phyloP scores from a whole-genome alignment of 352 stramenopile species.

The Pythium coloratum region DNA sequence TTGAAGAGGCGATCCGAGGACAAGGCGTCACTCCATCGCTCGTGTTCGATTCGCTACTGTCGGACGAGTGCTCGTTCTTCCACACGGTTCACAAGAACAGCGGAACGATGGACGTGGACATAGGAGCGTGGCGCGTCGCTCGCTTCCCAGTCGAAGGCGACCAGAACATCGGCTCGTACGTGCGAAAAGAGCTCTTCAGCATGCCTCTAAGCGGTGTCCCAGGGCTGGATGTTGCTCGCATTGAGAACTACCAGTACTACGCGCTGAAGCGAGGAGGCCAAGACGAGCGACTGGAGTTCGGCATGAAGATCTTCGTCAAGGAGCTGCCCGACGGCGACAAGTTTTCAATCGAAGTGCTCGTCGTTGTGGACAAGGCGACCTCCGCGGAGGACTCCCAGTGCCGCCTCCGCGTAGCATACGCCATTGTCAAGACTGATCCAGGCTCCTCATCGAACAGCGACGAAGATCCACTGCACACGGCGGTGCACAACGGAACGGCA shows the following conservation, averaged over 20 bases:
- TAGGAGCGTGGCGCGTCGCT: constrained; percentile 48
- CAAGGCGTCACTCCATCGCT: constrained; percentile 44
- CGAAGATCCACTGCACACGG: constrained; percentile 35
- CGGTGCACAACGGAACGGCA: constrained; percentile 41
- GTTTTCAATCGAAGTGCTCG: constrained; percentile 47
- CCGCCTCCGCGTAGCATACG: constrained; percentile 49
- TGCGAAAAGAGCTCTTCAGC: constrained; percentile 58
- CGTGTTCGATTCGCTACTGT: constrained; percentile 61
- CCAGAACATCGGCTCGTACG: constrained; percentile 13
- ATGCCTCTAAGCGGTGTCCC: constrained; percentile 58
- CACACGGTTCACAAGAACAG: constrained; percentile 33
- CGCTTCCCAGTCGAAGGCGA: constrained; percentile 7
- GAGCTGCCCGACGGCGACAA: constrained; percentile 53
- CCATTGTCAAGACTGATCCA: constrained; percentile 13
- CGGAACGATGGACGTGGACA: constrained; percentile 63
- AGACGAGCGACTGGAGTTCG: constrained; percentile 51
- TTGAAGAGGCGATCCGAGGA: constrained; percentile 43
- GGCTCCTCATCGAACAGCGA: constrained; percentile 1
- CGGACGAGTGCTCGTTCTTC: constrained; percentile 58
- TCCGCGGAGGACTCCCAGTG: constrained; percentile 1
- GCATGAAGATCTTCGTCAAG: constrained; percentile 60
- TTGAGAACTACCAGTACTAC: constrained; percentile 71
- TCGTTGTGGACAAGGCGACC: constrained; percentile 8
- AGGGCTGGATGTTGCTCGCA: constrained; percentile 40
- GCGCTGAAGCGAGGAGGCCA: constrained; percentile 21